A percentile compares a stretch with the other conserved stretches of the same genome.
Evolutionary conservation across 1,284 basidiomycete species (phyloP).

Genomic region (Takashimella koratensis): DNA sequence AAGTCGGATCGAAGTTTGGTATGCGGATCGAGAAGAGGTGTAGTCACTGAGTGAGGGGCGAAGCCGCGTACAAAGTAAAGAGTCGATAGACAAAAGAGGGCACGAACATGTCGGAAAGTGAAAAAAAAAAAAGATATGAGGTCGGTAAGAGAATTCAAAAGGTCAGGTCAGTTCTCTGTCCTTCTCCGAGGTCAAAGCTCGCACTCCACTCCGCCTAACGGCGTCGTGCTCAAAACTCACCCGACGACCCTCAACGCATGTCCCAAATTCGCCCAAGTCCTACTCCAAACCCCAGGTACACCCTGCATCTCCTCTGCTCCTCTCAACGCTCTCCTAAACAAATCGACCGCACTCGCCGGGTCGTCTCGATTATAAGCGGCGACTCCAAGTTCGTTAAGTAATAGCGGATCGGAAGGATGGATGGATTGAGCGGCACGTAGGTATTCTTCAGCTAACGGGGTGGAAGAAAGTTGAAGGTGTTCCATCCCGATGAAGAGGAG

Average conservation of each 20-base stretch:
- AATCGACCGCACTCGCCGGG: constrained; percentile 62
- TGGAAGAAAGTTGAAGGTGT: constrained; percentile 84
- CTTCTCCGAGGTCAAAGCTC: too few species aligned
- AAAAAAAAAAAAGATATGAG: too few species aligned
- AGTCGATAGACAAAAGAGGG: neutral
- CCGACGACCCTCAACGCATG: constrained; percentile 75
- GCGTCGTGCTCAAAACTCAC: too few species aligned
- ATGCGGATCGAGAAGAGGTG: constrained; percentile 65
- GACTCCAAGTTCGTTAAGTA: constrained; percentile 89
- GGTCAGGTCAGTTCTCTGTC: too few species aligned
- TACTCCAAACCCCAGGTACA: constrained; percentile 75
- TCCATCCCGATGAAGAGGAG: constrained; percentile 98
- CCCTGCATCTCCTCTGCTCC: constrained; percentile 77
- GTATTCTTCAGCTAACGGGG: constrained; percentile 77
- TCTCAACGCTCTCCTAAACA: constrained; percentile 69
- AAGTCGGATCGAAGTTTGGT: constrained; percentile 71
- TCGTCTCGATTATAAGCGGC: constrained; percentile 81
- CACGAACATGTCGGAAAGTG: too few species aligned
- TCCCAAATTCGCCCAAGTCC: constrained; percentile 84
- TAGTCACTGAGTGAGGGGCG: constrained; percentile 57
- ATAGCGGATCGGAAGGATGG: constrained; percentile 79
- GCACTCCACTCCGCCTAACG: too few species aligned
- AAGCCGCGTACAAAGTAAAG: too few species aligned
- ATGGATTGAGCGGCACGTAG: constrained; percentile 73
- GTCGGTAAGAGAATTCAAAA: too few species aligned